Evolutionary conservation across 768 basidiomycete species (phyloP), one percentile per base, ranked within the genome.

Genomic region (Mycena amicta): DNA sequence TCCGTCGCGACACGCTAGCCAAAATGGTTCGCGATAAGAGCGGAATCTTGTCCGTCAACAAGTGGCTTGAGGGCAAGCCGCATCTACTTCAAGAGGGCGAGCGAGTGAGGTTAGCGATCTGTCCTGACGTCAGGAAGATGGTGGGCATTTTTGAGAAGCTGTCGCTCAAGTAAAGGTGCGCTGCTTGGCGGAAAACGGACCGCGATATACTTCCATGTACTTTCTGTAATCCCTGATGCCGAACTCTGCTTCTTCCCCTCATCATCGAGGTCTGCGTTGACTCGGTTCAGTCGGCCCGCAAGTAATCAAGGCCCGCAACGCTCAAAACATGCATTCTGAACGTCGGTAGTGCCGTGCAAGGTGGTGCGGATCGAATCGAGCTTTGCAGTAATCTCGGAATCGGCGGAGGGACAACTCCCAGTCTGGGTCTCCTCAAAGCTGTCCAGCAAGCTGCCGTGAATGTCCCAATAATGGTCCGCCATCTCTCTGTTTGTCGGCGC

Each of bases 381-480:
- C 70, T 93, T 13, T 93, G 90, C 65, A 81, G 77, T 5, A 89
- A 87, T 68, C 75, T 92, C 20, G 83, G 79, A 3, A 64, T 83
- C 26, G 93, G 92, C 23, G 93, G 93, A 22, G 93, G 93, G 8
- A 89, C 85, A 18, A 94, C 93, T 0, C 92, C 93, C 4, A 89
- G 84, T 58, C 61, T 89, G n/a, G 93, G 92, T 0, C 78, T 93
- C 30, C 73, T 92, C 33, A 85, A 74, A 63, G 71, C 79, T 3
- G 81, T 93, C 41, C 78, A 80, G 57, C 75, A 74, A 28, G 77
- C 18, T 8, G 43, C 72, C 3, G 74, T 81, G 16, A 72, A 78
- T 40, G 65, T 83, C 6, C 84, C 88, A 0, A 77, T 90, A 56
- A 92, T 94, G 90, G 92, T 87, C 68, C 59, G 72, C 50, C n/a